phyloP scores from a whole-genome alignment of 2,329 filamentous ascomycete species.

The Lanzia echinophila region DNA sequence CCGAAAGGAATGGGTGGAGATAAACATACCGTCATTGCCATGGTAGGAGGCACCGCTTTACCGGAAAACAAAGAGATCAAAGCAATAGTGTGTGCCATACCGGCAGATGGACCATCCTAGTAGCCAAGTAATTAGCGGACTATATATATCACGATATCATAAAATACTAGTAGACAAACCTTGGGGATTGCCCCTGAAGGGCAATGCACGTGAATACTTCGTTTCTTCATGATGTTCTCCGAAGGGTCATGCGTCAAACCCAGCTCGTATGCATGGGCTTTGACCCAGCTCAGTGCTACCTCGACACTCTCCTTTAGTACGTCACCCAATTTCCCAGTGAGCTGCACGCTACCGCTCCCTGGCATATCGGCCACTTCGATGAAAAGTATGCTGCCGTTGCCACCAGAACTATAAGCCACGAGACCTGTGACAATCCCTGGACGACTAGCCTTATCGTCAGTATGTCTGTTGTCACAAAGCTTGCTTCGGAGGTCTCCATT shows the following conservation, averaged over 20 bases:
- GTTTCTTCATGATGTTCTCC: conserved; percentile 92
- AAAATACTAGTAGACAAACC: conserved; percentile 56
- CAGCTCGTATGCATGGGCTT: conserved; percentile 87
- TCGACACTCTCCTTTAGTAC: conserved; percentile 97
- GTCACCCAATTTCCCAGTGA: conserved; percentile 93
- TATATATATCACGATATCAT: conserved; percentile 1
- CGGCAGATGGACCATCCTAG: conserved; percentile 78
- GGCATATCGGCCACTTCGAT: conserved; percentile 99
- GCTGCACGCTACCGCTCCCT: conserved; percentile 81
- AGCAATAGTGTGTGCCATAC: conserved; percentile 88
- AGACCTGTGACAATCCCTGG: conserved; percentile 94
- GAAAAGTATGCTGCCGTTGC: conserved; percentile 93
- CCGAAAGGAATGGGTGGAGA: not conserved
- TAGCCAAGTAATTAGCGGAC: conserved; percentile 1
- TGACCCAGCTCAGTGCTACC: conserved; percentile 94
- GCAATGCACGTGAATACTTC: conserved; percentile 93
- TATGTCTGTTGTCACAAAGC: conserved; percentile 2
- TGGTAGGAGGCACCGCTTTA: conserved; percentile 77
- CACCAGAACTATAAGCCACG: conserved; percentile 87
- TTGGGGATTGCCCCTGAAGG: conserved; percentile 93
- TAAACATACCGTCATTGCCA: conserved; percentile 80
- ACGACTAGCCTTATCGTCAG: conserved; percentile 40
- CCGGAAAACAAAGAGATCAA: conserved; percentile 85
- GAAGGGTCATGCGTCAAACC: conserved; percentile 73
- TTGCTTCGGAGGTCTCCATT: conserved; percentile 14